Conservation (phyloP, 1,284 basidiomycete genomes). For the Amanita bisporigera region DNA sequence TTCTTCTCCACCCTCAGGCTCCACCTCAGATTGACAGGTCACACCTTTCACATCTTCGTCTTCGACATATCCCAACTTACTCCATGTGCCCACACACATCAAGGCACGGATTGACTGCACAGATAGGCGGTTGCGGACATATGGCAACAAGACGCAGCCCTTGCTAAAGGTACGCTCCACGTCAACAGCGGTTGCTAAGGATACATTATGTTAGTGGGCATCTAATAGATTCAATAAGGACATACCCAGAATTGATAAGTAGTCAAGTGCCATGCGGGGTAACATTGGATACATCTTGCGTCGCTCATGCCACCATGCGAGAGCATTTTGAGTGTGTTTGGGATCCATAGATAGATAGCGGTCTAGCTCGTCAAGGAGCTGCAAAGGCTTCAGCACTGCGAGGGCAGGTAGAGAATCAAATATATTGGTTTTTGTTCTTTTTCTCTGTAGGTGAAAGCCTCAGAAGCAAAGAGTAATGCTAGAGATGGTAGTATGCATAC, state of each 20-base stretch:
- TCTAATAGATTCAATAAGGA: not conserved
- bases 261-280: conserved; percentile 3
- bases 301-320: conserved; percentile 7
- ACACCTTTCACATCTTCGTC: not conserved
- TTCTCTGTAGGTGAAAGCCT: too few relatives aligned
- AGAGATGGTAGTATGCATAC: not conserved
- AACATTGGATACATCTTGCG: not conserved
- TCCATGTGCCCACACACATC: conserved; percentile 38
- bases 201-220: not conserved
- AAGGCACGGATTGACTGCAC: conserved; percentile 31
- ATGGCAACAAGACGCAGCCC: conserved; percentile 33
- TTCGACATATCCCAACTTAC: not conserved
- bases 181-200: conserved; percentile 29
- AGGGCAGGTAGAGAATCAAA: conserved; percentile 15
- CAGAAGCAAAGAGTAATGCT: too few relatives aligned
- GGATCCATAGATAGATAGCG: conserved; percentile 17
- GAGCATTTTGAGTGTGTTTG: conserved; percentile 8
- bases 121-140: conserved; percentile 35
- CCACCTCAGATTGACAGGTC: too few relatives aligned
- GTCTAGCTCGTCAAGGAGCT: conserved; percentile 16
- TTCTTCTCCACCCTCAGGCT: too few relatives aligned
- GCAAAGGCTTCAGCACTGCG: not conserved
- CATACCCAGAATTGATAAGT: conserved; percentile 1
- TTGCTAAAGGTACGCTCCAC: conserved; percentile 39
- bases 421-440: conserved; percentile 14